Evolutionary conservation across 2,329 filamentous ascomycete genomes (phyloP).

Genomic region (Xenoacremonium recifei): DNA sequence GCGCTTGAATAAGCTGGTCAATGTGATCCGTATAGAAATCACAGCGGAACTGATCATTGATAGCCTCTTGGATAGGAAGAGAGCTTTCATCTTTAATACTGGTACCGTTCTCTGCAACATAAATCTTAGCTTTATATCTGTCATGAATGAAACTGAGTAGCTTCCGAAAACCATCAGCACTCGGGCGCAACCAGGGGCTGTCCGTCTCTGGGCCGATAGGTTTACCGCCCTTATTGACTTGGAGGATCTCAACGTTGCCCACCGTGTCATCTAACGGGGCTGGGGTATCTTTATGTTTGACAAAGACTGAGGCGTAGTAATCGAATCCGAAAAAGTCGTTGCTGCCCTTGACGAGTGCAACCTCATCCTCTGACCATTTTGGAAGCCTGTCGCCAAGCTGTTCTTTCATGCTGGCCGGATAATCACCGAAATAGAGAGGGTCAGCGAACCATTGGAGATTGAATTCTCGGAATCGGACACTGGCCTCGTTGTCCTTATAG

Average conservation of each 20-base stretch:
- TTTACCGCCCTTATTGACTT: not conserved
- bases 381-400: conserved; percentile 1
- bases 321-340: conserved; percentile 1
- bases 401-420: not conserved
- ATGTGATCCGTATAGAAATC: too few relatives aligned
- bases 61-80: too few relatives aligned
- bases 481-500: conserved; percentile 33
- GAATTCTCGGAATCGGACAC: conserved; percentile 34
- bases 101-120: conserved; percentile 2
- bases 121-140: not conserved
- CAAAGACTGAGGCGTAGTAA: conserved; percentile 1
- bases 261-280: not conserved
- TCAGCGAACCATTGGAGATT: conserved; percentile 38
- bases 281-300: not conserved
- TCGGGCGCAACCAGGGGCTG: not conserved
- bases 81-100: too few relatives aligned
- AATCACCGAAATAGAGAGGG: conserved; percentile 22
- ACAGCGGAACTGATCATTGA: too few relatives aligned
- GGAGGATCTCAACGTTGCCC: not conserved
- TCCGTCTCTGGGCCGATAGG: not conserved
- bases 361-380: not conserved
- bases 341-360: not conserved
- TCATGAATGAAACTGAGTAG: not conserved
- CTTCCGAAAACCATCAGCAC: not conserved
- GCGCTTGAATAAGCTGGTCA: too few relatives aligned